A percentile compares a stretch with the other conserved stretches of the same genome.
These are phyloP conservation scores for Drosera capensis DNA, from an alignment of 148 eudicot species.

Conservation along the genomic window DNA sequence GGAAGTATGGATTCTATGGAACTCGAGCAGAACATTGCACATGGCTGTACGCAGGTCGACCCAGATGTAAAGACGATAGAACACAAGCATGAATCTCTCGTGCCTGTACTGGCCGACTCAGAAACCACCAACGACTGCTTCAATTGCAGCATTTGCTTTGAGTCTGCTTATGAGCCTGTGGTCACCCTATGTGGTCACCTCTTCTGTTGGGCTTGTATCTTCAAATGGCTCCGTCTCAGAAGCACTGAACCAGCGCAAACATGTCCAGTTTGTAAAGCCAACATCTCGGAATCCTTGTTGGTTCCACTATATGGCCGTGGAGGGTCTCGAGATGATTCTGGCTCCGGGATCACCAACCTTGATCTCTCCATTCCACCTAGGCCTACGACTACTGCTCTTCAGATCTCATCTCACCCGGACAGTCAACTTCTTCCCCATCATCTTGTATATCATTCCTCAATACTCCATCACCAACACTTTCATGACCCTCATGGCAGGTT, in stretches of 20 bases:
- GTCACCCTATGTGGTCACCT: conserved; percentile 92
- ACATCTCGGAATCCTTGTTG: conserved; percentile 43
- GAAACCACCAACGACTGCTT: too few species aligned
- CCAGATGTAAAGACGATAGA: too few species aligned
- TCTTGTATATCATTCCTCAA: conserved; percentile 17
- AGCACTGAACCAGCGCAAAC: too few species aligned
- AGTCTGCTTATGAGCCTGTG: conserved; percentile 70
- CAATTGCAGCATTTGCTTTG: conserved; percentile 81
- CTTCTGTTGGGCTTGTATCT: conserved; percentile 84
- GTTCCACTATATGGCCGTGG: conserved; percentile 70
- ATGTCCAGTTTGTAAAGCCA: conserved; percentile 77
- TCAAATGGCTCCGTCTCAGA: conserved; percentile 57
- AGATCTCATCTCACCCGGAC: conserved; percentile 9
- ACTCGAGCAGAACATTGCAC: too few species aligned
- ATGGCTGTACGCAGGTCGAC: too few species aligned
- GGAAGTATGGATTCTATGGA: too few species aligned
- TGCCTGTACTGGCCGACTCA: too few species aligned
- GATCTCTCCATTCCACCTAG: conserved; percentile 36
- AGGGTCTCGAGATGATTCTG: conserved; percentile 20
- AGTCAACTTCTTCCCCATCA: conserved; percentile 15
- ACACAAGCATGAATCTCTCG: too few species aligned
- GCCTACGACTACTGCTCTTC: conserved; percentile 29
- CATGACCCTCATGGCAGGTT: conserved; percentile 19
- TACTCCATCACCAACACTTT: conserved; percentile 18
- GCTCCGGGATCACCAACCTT: conserved; percentile 7